Evolutionary conservation across 2,329 filamentous ascomycete genomes (phyloP).

Genomic region (Elsinoe fawcettii): DNA sequence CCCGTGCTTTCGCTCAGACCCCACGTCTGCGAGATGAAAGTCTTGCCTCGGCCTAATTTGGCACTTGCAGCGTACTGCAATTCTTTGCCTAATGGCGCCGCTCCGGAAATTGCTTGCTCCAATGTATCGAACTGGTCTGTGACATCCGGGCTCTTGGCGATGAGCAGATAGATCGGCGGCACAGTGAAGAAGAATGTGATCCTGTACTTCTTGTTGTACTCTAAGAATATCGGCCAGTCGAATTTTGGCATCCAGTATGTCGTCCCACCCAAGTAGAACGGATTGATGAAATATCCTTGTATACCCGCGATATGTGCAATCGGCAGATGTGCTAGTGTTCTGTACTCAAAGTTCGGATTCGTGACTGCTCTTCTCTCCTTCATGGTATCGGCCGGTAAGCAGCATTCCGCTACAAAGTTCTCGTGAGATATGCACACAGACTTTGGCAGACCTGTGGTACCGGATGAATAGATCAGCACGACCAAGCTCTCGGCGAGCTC

Average conservation of each 20-base stretch:
- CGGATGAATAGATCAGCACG: conserved; percentile 42
- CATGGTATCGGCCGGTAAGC: conserved; percentile 9
- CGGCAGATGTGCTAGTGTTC: conserved; percentile 35
- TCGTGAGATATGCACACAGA: conserved; percentile 26
- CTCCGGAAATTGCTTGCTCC: conserved; percentile 32
- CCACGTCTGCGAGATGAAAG: conserved; percentile 43
- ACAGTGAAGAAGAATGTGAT: conserved; percentile 53
- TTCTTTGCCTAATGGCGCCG: conserved; percentile 36
- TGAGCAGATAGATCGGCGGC: conserved; percentile 53
- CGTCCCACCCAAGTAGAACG: conserved; percentile 33
- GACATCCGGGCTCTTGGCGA: conserved; percentile 50
- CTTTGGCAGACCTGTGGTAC: conserved; percentile 43
- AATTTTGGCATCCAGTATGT: conserved; percentile 59
- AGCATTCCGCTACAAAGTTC: conserved; percentile 23
- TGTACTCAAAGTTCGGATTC: conserved; percentile 21
- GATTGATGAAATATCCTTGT: conserved; percentile 33
- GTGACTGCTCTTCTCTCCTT: conserved; percentile 1
- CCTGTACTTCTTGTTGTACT: conserved; percentile 42
- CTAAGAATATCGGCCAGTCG: conserved; percentile 49
- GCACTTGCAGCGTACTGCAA: conserved; percentile 29
- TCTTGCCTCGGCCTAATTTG: conserved; percentile 6
- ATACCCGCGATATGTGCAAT: conserved; percentile 36
- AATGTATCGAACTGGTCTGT: conserved; percentile 32
- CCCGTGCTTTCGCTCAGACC: conserved; percentile 51
- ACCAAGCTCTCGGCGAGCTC: conserved; percentile 37